phyloP scores from a whole-genome alignment of 2,329 filamentous ascomycete species.

The Hymenoscyphus fructigenus region DNA sequence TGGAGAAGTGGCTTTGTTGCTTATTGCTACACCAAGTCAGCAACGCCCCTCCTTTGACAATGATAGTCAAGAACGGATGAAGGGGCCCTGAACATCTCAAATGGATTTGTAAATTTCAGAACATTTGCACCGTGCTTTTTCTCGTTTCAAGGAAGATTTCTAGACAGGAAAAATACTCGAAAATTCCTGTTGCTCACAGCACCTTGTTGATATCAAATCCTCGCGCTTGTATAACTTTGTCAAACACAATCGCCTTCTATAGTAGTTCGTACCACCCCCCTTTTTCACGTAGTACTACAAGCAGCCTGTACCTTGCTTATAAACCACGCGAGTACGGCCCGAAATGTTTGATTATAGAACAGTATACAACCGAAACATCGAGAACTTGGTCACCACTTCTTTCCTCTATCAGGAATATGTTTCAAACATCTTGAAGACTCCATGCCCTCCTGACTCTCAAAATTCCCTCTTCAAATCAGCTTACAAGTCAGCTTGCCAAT shows the following conservation, averaged over 20 bases:
- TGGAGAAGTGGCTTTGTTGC: not conserved
- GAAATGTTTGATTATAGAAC: not conserved
- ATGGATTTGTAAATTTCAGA: not conserved
- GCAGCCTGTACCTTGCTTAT: not conserved
- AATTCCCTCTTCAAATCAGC: not conserved
- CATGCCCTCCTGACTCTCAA: not conserved
- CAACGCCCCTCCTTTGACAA: not conserved
- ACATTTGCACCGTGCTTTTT: not conserved
- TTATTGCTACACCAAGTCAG: not conserved
- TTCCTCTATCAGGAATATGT: not conserved
- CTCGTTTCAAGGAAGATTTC: too few species aligned
- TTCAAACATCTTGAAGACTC: not conserved
- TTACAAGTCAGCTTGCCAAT: slow-evolving; percentile 6
- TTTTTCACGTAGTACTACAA: not conserved
- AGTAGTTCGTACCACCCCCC: not conserved
- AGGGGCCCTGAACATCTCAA: not conserved
- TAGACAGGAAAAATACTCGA: too few species aligned
- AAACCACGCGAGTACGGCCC: not conserved
- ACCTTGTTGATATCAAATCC: not conserved
- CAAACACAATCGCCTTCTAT: not conserved
- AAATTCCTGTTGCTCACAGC: not conserved
- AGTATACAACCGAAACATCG: not conserved
- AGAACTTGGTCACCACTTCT: not conserved
- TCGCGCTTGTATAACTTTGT: not conserved
- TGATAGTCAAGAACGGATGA: not conserved